phyloP scores from a whole-genome alignment of 2,329 filamentous ascomycete genomes.

The Calonectria pseudoturangicola region DNA sequence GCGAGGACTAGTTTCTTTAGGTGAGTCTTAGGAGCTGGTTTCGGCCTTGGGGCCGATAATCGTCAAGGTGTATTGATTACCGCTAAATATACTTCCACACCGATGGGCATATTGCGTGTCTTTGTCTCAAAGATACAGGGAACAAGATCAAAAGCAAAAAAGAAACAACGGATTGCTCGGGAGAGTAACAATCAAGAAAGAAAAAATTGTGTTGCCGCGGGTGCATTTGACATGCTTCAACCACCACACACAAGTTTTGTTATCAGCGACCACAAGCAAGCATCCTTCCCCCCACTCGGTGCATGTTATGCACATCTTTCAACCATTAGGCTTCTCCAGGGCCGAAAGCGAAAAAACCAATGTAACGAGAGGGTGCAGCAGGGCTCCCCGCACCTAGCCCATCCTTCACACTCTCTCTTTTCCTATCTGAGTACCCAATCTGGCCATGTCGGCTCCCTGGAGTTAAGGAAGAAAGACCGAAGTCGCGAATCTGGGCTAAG shows the following conservation, averaged over 20 bases:
- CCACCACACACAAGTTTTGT: neutral
- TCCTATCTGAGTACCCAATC: constrained; percentile 8
- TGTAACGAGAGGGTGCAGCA: neutral
- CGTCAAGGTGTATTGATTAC: neutral
- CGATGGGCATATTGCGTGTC: neutral
- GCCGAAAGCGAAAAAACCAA: constrained; percentile 22
- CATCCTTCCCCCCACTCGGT: neutral
- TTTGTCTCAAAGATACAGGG: neutral
- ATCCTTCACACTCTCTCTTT: neutral
- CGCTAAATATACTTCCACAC: neutral
- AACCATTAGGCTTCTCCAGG: constrained; percentile 17
- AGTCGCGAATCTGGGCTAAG: constrained; percentile 47
- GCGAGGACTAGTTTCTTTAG: neutral
- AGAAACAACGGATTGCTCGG: neutral
- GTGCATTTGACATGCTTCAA: neutral
- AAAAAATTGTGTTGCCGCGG: neutral
- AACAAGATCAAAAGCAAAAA: neutral
- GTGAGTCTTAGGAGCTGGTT: neutral
- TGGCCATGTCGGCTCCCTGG: constrained; percentile 40
- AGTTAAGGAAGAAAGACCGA: constrained; percentile 52
- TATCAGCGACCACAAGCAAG: neutral
- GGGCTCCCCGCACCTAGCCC: neutral
- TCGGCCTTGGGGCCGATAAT: neutral
- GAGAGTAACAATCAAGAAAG: neutral
- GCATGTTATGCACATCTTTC: neutral